Percentiles rank a stretch among this genome's conserved stretches.
Conservation (phyloP, 331 rosid genomes). For the Malus hybrid region DNA sequence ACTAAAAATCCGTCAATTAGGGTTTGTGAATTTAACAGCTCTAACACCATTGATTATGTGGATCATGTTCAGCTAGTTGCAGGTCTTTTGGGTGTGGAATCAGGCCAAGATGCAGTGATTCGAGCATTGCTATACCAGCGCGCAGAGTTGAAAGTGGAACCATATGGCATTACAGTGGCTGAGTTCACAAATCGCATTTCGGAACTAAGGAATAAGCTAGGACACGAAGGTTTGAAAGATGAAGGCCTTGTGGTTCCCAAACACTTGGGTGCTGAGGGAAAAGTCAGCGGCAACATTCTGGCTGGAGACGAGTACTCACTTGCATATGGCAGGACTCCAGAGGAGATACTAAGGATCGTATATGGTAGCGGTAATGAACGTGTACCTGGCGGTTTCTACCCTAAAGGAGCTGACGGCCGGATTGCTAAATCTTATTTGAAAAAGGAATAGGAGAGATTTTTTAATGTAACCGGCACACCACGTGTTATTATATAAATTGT, state of each 20-base stretch:
- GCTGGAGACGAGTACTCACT: slow-evolving; percentile 44
- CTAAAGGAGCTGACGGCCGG: slow-evolving; percentile 50
- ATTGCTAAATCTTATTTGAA: slow-evolving; percentile 39
- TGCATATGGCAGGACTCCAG: slow-evolving; percentile 45
- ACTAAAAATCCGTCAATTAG: no score
- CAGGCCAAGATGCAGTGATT: slow-evolving; percentile 74
- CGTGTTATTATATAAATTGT: no score
- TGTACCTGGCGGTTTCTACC: slow-evolving; percentile 62
- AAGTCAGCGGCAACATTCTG: slow-evolving; percentile 43
- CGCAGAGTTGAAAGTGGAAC: not conserved
- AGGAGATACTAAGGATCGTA: slow-evolving; percentile 62
- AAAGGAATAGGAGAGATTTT: no score
- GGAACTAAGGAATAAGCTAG: slow-evolving; percentile 43
- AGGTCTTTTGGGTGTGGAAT: slow-evolving; percentile 66
- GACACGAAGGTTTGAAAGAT: slow-evolving; percentile 49
- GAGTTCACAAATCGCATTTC: slow-evolving; percentile 62
- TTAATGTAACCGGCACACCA: no score
- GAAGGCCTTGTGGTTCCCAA: slow-evolving; percentile 56
- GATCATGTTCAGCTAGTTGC: slow-evolving; percentile 45
- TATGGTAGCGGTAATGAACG: slow-evolving; percentile 54
- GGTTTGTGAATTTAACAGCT: no score
- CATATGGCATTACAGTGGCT: slow-evolving; percentile 44
- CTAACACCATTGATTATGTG: not conserved
- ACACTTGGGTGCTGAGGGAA: slow-evolving; percentile 33
- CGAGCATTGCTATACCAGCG: slow-evolving; percentile 41